Evolutionary conservation across 2,329 filamentous ascomycete genomes (phyloP).

Genomic region (Curvularia hawaiiensis): DNA sequence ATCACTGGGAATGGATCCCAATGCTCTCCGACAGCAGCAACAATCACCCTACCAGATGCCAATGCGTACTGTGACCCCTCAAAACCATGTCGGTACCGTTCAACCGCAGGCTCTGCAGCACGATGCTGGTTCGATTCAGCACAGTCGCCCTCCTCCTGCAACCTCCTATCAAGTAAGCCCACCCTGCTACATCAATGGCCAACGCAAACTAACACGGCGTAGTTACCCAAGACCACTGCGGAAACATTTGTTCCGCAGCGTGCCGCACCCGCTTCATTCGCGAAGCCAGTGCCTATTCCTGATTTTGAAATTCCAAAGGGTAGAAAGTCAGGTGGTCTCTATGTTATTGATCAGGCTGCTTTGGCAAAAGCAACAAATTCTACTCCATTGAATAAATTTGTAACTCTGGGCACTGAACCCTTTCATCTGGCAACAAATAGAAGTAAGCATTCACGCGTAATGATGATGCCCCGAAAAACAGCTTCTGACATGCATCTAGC

Average conservation of each 20-base stretch:
- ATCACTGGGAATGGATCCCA: conserved; percentile 31
- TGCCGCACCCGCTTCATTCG: conserved; percentile 17
- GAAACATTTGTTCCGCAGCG: conserved; percentile 36
- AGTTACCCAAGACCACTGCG: conserved; percentile 36
- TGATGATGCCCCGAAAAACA: neutral
- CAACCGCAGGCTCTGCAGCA: conserved; percentile 42
- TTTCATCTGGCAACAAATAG: conserved; percentile 52
- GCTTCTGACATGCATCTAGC: conserved; percentile 37
- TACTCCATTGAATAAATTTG: conserved; percentile 50
- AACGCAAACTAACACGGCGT: conserved; percentile 18
- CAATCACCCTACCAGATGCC: conserved; percentile 40
- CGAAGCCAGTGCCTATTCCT: conserved; percentile 35
- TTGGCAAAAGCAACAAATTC: conserved; percentile 53
- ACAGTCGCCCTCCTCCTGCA: conserved; percentile 23
- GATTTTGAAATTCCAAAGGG: conserved; percentile 44
- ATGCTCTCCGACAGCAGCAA: conserved; percentile 35
- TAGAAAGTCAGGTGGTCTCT: conserved; percentile 48
- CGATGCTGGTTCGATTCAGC: conserved; percentile 22
- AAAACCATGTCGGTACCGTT: conserved; percentile 32
- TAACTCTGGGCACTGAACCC: conserved; percentile 50
- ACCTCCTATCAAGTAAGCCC: conserved; percentile 40
- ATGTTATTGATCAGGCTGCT: conserved; percentile 49
- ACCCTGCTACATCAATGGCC: neutral
- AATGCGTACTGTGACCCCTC: conserved; percentile 29
- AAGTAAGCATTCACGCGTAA: conserved; percentile 41